Evolutionary conservation across 805 yeast species (phyloP).

Genomic region (Nakazawaea wickerhamii): DNA sequence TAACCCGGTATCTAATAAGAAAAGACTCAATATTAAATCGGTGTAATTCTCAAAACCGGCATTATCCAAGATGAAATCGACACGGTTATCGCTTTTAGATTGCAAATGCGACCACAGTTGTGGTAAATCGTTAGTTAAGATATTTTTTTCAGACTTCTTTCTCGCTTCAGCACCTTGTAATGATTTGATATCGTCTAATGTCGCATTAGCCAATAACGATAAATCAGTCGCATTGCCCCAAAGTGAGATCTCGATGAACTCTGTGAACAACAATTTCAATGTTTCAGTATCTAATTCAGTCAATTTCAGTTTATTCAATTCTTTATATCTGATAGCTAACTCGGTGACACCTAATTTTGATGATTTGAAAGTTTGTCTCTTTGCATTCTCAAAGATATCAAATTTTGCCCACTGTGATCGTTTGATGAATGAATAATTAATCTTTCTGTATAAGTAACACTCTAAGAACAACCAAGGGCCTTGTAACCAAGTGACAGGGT

Average conservation of each 20-base stretch:
- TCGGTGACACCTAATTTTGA: conserved; percentile 78
- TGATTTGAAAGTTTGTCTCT: conserved; percentile 67
- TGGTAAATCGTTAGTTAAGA: conserved; percentile 69
- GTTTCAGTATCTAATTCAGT: conserved; percentile 29
- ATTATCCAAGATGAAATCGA: conserved; percentile 86
- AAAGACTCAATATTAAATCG: conserved; percentile 64
- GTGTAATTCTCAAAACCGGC: conserved; percentile 94
- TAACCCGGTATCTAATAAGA: conserved; percentile 66
- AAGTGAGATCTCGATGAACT: conserved; percentile 78
- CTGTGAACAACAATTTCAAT: conserved; percentile 60
- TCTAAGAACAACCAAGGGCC: conserved; percentile 93
- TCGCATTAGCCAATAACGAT: conserved; percentile 82
- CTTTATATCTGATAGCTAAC: conserved; percentile 60
- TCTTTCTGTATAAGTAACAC: conserved; percentile 71
- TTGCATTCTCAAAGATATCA: conserved; percentile 71
- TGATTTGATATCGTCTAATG: conserved; percentile 82
- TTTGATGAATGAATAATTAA: conserved; percentile 40
- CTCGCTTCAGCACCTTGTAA: conserved; percentile 89
- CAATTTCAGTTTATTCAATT: conserved; percentile 28
- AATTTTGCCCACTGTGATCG: conserved; percentile 44
- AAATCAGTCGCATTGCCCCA: conserved; percentile 99
- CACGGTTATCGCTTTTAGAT: conserved; percentile 33
- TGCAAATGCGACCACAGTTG: conserved; percentile 54
- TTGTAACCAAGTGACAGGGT: conserved; percentile 56
- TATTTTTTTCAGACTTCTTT: conserved; percentile 72